Percentiles rank a stretch among this genome's conserved stretches.
Evolutionary conservation across 2,329 filamentous ascomycete species (phyloP).

Genomic region (Alternaria gansuensis): DNA sequence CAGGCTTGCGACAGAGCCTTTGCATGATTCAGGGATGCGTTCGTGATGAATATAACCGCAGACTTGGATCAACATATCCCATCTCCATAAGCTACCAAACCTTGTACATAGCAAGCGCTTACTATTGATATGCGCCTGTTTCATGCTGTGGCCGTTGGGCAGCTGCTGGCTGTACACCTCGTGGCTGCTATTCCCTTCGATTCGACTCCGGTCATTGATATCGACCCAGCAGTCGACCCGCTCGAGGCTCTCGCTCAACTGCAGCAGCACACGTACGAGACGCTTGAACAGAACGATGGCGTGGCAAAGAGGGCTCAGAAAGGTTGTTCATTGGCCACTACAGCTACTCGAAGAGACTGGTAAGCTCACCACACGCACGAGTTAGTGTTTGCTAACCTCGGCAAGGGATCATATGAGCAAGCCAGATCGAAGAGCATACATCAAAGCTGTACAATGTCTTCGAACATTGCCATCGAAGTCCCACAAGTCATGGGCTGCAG

Average conservation of each 20-base stretch:
- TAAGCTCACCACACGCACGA: background rate
- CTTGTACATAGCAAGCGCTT: background rate
- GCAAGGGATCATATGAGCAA: constrained; percentile 13
- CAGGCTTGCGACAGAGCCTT: background rate
- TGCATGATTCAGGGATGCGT: constrained; percentile 1
- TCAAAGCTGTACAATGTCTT: constrained; percentile 15
- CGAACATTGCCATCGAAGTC: constrained; percentile 12
- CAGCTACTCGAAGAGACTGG: constrained; percentile 9
- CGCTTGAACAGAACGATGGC: constrained; percentile 2
- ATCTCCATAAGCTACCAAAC: background rate
- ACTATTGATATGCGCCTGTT: background rate
- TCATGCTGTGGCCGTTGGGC: constrained; percentile 1
- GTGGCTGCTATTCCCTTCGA: constrained; percentile 7
- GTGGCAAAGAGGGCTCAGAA: background rate
- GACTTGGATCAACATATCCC: background rate
- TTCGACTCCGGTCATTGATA: constrained; percentile 3
- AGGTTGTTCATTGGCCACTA: constrained; percentile 8
- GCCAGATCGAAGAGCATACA: constrained; percentile 1
- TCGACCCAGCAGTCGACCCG: constrained; percentile 8
- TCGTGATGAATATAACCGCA: background rate
- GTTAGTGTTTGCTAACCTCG: background rate
- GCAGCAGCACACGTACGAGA: constrained; percentile 6
- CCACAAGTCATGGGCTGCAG: constrained; percentile 8
- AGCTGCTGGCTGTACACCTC: constrained; percentile 8
- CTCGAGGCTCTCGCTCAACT: constrained; percentile 13